Percentiles rank a stretch among this genome's conserved stretches.
Evolutionary conservation across 352 stramenopile genomes (phyloP).

Genomic region (Thalassiosira exigua): DNA sequence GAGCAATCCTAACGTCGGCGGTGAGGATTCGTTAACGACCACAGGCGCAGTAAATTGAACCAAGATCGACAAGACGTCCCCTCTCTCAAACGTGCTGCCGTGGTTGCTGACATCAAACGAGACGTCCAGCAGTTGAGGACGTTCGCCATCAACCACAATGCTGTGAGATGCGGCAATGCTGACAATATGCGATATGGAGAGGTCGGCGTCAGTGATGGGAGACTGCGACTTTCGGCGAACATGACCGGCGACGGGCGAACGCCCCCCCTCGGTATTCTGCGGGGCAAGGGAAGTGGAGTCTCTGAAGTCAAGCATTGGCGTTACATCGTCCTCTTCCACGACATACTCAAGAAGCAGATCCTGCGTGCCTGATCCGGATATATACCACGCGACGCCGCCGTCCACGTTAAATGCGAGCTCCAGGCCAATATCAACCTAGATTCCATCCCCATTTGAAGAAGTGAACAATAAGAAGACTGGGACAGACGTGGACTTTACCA

Average conservation of each 20-base stretch:
- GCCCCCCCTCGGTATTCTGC: slow-evolving; percentile 57
- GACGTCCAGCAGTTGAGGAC: slow-evolving; percentile 37
- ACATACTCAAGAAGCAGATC: slow-evolving; percentile 55
- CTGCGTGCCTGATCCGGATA: slow-evolving; percentile 46
- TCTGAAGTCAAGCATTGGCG: slow-evolving; percentile 42
- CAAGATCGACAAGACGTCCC: slow-evolving; percentile 47
- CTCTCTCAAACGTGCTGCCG: slow-evolving; percentile 34
- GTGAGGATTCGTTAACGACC: slow-evolving; percentile 28
- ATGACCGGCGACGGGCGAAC: slow-evolving; percentile 31
- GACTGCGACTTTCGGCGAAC: slow-evolving; percentile 42
- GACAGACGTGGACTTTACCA: background rate
- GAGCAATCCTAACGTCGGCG: slow-evolving; percentile 47
- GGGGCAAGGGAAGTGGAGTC: slow-evolving; percentile 39
- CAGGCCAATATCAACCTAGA: slow-evolving; percentile 50
- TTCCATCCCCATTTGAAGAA: too few relatives aligned
- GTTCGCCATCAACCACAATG: slow-evolving; percentile 47
- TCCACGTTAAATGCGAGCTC: slow-evolving; percentile 47
- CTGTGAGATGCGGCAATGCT: slow-evolving; percentile 26
- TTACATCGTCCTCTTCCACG: slow-evolving; percentile 46
- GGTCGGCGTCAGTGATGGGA: slow-evolving; percentile 48
- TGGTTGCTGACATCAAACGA: slow-evolving; percentile 40
- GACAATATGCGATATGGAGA: slow-evolving; percentile 40
- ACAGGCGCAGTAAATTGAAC: slow-evolving; percentile 56
- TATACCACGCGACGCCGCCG: slow-evolving; percentile 44
- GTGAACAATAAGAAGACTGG: too few relatives aligned